Base-by-base conservation (phyloP, 441 rosid genomes). In the Populus hybrid region DNA sequence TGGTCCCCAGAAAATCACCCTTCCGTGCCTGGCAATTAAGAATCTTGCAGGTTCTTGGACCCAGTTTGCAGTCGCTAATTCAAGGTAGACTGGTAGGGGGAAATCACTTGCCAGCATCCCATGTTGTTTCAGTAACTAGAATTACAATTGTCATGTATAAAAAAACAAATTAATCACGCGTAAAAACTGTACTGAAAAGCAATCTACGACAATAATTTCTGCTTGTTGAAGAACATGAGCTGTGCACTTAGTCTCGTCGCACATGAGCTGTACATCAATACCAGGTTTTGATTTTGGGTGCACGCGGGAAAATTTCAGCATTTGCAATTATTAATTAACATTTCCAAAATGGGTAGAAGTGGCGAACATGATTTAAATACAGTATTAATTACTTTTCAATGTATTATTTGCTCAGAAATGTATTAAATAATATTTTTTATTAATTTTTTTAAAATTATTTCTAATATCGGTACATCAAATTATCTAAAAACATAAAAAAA, bases 281-380 rank as follows among this genome's bases (percentile, higher is more conserved):
- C 6, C 18, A 57, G 0, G 72, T 38, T 19, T 26, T 70, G 61
- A 63, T 35, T 69, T 69, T 79, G 76, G 67, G 73, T 18, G 63
- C 72, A 66, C 63, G 76, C 74, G 74, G 38, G 77, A 38, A 64
- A 71, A 14, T 4, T 16, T 66, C 46, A 73, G 66, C 28, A 24
- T 30, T 63, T 26, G 7, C 32, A 46, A 19, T 26, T 7, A 57
- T 70, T 61, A 53, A 67, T 61, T 11, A 19, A 57, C 8, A 38
- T 73, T 80, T 82, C 78, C 69, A 24, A 23, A 76, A 67, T 65
- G 65, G 82, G 32, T 30, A 76, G 65, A 16, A 10, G 4, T 12
- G 26, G 9, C 75, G 69, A 64, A 76, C 59, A 38, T n/a, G 50
- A 4, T 3, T 28, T 28, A 28, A 3, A 28, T 0, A 28, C 26